phyloP scores from a whole-genome alignment of 2,329 filamentous ascomycete genomes.

The Talaromyces sp. region DNA sequence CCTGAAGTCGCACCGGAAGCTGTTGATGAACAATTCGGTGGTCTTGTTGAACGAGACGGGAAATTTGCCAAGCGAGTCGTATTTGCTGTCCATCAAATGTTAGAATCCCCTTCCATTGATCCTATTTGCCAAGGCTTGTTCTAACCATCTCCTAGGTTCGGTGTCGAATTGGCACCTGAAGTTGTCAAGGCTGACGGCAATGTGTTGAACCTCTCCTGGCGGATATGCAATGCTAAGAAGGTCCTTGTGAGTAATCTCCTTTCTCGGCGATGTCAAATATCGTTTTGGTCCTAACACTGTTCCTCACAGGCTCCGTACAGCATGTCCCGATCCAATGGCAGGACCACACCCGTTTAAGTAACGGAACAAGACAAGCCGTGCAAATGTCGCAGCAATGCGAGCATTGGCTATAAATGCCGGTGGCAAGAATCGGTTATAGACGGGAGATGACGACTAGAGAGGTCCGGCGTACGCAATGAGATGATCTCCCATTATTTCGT shows the following conservation, averaged over 20 bases:
- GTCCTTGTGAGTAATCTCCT: constrained; percentile 72
- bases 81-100: constrained; percentile 94
- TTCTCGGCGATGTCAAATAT: background rate
- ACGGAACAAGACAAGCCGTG: constrained; percentile 22
- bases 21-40: constrained; percentile 80
- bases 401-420: too few relatives aligned
- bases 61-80: constrained; percentile 90
- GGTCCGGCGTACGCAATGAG: background rate
- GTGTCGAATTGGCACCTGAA: constrained; percentile 89
- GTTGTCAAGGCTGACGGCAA: constrained; percentile 92
- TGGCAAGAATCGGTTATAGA: too few relatives aligned
- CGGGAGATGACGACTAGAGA: background rate
- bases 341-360: constrained; percentile 58
- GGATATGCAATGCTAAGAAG: constrained; percentile 93
- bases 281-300: background rate
- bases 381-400: background rate
- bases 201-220: constrained; percentile 87
- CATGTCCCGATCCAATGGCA: constrained; percentile 67
- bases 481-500: background rate
- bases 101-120: constrained; percentile 26
- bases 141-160: constrained; percentile 60
- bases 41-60: constrained; percentile 78
- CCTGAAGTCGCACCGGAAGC: constrained; percentile 84
- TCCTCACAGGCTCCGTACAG: constrained; percentile 66
- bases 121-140: background rate